Percentiles rank a stretch among this genome's conserved stretches.
Evolutionary conservation across 495 filamentous ascomycete genomes (phyloP).

Genomic region (Xylaria venustula): DNA sequence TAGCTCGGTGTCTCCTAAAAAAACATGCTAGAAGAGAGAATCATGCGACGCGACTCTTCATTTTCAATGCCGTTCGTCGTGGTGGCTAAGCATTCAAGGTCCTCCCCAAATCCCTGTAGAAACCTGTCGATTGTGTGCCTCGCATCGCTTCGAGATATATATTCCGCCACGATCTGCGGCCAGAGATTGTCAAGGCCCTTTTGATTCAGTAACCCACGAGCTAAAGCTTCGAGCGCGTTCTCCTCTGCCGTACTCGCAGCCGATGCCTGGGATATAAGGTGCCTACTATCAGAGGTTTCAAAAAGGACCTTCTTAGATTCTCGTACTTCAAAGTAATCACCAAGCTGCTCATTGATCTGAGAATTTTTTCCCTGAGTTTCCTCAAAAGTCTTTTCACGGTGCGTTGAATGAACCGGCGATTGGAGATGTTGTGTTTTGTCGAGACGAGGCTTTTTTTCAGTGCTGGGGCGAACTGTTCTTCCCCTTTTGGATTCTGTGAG

Average conservation of each 20-base stretch:
- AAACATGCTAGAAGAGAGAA: neutral
- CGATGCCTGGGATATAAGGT: neutral
- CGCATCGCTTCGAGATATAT: neutral
- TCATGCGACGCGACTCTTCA: neutral
- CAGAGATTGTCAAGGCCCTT: neutral
- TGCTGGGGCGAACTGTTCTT: neutral
- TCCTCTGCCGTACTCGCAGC: neutral
- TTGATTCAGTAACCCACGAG: neutral
- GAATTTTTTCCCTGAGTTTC: neutral
- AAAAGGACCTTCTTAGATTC: neutral
- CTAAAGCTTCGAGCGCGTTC: neutral
- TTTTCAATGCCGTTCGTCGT: neutral
- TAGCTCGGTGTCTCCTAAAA: neutral
- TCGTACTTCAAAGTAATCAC: neutral
- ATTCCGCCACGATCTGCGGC: neutral
- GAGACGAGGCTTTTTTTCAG: neutral
- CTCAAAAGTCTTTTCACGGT: neutral
- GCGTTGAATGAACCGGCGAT: neutral
- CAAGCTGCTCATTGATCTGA: neutral
- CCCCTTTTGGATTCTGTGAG: neutral
- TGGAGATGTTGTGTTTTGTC: neutral
- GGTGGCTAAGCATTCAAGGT: neutral
- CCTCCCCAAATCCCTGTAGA: neutral
- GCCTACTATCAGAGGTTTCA: neutral
- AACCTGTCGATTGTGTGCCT: neutral